A percentile compares a stretch with the other conserved stretches of the same genome.
These are phyloP conservation scores for Plasmodium berghei DNA, from an alignment of 169 alveolate genomes.

Conservation along the genomic window DNA sequence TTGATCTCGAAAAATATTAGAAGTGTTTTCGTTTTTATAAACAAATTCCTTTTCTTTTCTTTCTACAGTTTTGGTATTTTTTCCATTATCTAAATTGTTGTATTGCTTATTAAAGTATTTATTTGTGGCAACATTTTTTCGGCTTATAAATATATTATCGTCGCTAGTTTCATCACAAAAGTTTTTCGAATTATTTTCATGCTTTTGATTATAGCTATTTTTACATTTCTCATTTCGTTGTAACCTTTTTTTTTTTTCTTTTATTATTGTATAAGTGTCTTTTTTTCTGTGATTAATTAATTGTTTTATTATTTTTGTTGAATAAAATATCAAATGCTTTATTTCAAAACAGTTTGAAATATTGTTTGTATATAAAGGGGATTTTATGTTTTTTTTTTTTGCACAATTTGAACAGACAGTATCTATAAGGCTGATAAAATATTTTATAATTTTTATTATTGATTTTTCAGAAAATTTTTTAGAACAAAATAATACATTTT, in stretches of 20 bases:
- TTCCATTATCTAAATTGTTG: background rate
- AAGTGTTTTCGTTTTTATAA: background rate
- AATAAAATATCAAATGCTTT: constrained; percentile 34
- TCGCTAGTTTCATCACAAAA: constrained; percentile 4
- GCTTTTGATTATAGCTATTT: background rate
- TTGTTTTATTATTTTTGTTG: constrained; percentile 8
- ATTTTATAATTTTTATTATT: constrained; percentile 56
- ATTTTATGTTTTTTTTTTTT: constrained; percentile 15
- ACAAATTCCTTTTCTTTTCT: background rate
- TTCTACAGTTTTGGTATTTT: background rate
- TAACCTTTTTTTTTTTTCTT: constrained; percentile 44
- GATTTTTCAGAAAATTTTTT: constrained; percentile 66
- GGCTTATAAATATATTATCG: background rate
- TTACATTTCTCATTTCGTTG: constrained; percentile 3
- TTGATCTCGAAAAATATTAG: background rate
- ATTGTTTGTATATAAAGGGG: constrained; percentile 44
- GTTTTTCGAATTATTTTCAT: background rate
- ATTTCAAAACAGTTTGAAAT: constrained; percentile 69
- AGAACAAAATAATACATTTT: constrained; percentile 48
- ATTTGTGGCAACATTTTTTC: background rate
- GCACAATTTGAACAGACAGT: constrained; percentile 26
- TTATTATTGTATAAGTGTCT: constrained; percentile 55
- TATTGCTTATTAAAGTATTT: background rate
- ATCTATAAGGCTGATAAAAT: constrained; percentile 37
- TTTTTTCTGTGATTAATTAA: constrained; percentile 31